phyloP scores from a whole-genome alignment of 805 yeast genomes.

The Kregervanrija delftensis region DNA sequence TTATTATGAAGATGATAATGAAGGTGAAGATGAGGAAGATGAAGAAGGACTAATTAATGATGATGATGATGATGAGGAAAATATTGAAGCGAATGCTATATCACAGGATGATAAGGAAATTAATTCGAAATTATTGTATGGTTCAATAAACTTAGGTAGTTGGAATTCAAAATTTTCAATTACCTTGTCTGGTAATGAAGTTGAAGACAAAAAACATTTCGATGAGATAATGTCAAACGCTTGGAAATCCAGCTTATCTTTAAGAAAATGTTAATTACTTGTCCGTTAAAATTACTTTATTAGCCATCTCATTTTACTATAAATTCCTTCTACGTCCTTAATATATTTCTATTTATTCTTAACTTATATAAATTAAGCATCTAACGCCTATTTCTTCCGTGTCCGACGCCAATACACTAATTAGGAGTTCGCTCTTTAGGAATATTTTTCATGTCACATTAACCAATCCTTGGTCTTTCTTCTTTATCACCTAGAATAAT shows the following conservation, averaged over 20 bases:
- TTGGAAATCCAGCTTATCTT: constrained; percentile 13
- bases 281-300: neutral
- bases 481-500: too few relatives aligned
- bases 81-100: constrained; percentile 17
- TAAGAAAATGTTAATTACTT: too few relatives aligned
- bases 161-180: constrained; percentile 16
- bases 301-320: neutral
- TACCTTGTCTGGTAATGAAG: constrained; percentile 8
- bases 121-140: constrained; percentile 7
- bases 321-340: neutral
- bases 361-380: neutral
- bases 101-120: constrained; percentile 17
- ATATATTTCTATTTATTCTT: neutral
- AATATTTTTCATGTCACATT: too few relatives aligned
- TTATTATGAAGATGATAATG: constrained; percentile 1
- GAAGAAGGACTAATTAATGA: constrained; percentile 1
- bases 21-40: neutral
- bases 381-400: too few relatives aligned
- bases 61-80: constrained; percentile 9
- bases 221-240: constrained; percentile 14
- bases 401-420: too few relatives aligned
- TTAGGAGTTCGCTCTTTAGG: too few relatives aligned
- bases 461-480: too few relatives aligned
- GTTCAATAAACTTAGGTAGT: constrained; percentile 15
- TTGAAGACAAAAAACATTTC: constrained; percentile 14